phyloP scores from a whole-genome alignment of 2,329 filamentous ascomycete genomes.

The Acrocalymma vagum region DNA sequence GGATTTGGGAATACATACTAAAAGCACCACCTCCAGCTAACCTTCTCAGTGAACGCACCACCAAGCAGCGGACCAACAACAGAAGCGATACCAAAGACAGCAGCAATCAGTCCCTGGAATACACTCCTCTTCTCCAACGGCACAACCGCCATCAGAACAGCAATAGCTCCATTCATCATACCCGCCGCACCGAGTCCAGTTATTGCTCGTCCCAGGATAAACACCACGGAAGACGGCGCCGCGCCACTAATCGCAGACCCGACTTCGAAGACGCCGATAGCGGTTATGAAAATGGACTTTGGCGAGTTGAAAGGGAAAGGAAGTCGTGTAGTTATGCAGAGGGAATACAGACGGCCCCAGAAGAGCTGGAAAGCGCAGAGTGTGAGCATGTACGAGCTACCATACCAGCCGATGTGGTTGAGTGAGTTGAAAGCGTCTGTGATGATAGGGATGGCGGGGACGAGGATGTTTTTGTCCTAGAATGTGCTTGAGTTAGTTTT shows the following conservation, averaged over 20 bases:
- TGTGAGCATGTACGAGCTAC: constrained; percentile 54
- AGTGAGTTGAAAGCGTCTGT: constrained; percentile 37
- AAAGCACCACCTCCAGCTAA: too few relatives aligned
- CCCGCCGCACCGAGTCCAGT: constrained; percentile 58
- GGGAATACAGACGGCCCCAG: constrained; percentile 58
- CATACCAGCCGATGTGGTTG: constrained; percentile 39
- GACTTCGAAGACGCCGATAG: constrained; percentile 53
- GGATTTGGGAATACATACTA: constrained; percentile 9
- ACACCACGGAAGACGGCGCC: constrained; percentile 49
- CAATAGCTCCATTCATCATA: constrained; percentile 53
- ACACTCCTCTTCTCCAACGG: constrained; percentile 54
- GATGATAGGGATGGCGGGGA: constrained; percentile 35
- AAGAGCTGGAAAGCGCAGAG: constrained; percentile 55
- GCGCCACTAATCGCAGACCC: constrained; percentile 52
- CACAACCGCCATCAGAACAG: constrained; percentile 51
- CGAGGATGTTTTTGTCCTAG: constrained; percentile 27
- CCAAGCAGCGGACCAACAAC: constrained; percentile 38
- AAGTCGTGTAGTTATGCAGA: too few relatives aligned
- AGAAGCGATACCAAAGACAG: constrained; percentile 54
- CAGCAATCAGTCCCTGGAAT: constrained; percentile 55
- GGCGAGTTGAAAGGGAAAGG: too few relatives aligned
- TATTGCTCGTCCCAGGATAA: constrained; percentile 60
- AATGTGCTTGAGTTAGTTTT: too few relatives aligned
- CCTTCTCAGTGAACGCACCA: constrained; percentile 45
- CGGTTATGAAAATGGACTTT: constrained; percentile 47